phyloP scores from a whole-genome alignment of 2,329 filamentous ascomycete species.

The Cladosporium phlei region DNA sequence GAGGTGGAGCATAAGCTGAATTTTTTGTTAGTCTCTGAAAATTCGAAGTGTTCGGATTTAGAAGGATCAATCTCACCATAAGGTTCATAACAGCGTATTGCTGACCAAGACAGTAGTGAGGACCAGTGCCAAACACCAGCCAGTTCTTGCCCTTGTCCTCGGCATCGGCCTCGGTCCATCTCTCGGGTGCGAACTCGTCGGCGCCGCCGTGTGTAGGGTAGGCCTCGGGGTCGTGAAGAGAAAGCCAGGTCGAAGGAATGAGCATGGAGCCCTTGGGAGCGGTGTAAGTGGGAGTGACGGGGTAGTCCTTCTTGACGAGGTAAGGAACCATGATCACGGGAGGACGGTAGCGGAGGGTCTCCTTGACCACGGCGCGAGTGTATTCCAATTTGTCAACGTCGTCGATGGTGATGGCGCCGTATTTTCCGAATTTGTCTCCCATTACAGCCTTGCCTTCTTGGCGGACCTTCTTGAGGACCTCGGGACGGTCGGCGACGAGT shows the following conservation, averaged over 20 bases:
- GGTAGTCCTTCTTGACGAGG: constrained; percentile 89
- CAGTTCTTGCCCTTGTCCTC: constrained; percentile 94
- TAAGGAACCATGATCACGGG: constrained; percentile 98
- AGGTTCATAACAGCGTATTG: constrained; percentile 86
- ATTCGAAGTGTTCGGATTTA: constrained; percentile 4
- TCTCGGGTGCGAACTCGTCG: constrained; percentile 82
- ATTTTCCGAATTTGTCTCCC: constrained; percentile 14
- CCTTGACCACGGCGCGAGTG: constrained; percentile 85
- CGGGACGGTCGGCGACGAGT: constrained; percentile 86
- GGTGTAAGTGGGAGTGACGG: constrained; percentile 82
- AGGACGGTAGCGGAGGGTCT: constrained; percentile 87
- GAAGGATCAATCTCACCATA: constrained; percentile 47
- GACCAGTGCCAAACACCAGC: constrained; percentile 90
- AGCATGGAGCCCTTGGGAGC: constrained; percentile 94
- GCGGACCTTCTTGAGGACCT: constrained; percentile 80
- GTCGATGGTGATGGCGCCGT: constrained; percentile 61
- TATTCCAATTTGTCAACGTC: constrained; percentile 84
- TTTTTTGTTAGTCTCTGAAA: constrained; percentile 19
- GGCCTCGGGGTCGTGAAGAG: constrained; percentile 85
- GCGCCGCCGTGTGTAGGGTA: constrained; percentile 88
- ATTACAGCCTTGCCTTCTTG: constrained; percentile 56
- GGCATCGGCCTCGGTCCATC: constrained; percentile 85
- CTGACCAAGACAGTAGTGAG: constrained; percentile 95
- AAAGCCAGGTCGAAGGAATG: constrained; percentile 83
- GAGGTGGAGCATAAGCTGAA: constrained; percentile 54